Evolutionary conservation across 202 grass and related monocot species (phyloP).

Genomic region (Tripidium arundinaceum): DNA sequence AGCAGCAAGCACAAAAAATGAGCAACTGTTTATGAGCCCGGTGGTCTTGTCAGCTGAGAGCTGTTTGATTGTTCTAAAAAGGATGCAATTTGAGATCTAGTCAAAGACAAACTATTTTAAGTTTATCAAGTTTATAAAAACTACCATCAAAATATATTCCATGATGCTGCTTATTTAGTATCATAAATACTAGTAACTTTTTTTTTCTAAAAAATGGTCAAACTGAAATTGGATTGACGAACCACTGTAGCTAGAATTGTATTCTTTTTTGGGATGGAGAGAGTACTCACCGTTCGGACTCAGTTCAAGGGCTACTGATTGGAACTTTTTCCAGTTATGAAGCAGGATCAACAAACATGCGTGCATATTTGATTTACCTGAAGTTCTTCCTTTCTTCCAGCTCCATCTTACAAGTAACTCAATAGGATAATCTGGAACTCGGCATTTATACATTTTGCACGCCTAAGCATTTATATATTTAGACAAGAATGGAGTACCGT

Average conservation of each 20-base stretch:
- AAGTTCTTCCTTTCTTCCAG: background rate
- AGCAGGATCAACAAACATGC: background rate
- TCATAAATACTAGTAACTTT: too few relatives aligned
- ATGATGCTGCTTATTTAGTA: too few relatives aligned
- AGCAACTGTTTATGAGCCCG: background rate
- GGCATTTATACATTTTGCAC: background rate
- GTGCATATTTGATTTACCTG: background rate
- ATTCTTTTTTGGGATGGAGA: background rate
- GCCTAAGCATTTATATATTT: conserved; percentile 1
- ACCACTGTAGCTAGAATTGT: too few relatives aligned
- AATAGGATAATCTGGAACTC: background rate
- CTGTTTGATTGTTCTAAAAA: too few relatives aligned
- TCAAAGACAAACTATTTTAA: background rate
- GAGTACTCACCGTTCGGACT: background rate
- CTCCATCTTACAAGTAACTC: background rate
- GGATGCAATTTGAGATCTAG: too few relatives aligned
- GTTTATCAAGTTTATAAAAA: background rate
- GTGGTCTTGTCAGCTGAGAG: background rate
- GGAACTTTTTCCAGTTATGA: background rate
- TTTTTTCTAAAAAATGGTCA: too few relatives aligned
- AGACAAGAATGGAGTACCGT: background rate
- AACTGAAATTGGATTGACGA: too few relatives aligned
- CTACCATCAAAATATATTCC: too few relatives aligned
- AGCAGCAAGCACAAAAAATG: background rate
- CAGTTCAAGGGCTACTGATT: background rate